These are phyloP conservation scores for Boechera retrofracta DNA, from an alignment of 345 rosid genomes.

Conservation along the genomic window DNA sequence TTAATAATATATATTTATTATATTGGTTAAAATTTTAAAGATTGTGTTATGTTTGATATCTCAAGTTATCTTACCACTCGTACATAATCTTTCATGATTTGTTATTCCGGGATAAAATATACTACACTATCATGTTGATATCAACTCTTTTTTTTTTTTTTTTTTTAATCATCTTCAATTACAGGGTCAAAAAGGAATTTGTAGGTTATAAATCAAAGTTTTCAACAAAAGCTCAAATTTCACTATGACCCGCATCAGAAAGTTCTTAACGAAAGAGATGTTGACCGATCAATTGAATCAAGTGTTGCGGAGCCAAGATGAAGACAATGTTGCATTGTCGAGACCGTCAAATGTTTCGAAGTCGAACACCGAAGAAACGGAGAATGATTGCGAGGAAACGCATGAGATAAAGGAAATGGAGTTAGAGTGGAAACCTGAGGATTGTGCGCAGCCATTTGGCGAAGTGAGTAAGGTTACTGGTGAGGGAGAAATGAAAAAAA, in stretches of 20 bases:
- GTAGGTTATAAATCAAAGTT: not conserved
- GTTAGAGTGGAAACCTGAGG: not conserved
- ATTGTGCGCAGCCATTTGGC: not conserved
- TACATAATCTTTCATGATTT: not conserved
- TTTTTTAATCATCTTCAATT: not conserved
- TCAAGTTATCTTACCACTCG: not conserved
- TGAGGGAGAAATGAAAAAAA: not conserved
- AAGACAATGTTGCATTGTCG: constrained; percentile 44
- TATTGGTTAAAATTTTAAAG: not conserved
- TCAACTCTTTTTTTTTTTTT: not conserved
- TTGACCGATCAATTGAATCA: constrained; percentile 49
- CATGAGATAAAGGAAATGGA: not conserved
- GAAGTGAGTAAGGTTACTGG: not conserved
- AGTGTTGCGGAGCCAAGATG: constrained; percentile 31
- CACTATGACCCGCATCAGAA: not conserved
- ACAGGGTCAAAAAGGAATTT: not conserved
- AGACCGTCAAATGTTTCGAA: constrained; percentile 16
- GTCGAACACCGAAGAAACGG: too few relatives aligned
- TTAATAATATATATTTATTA: not conserved
- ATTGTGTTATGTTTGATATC: not conserved
- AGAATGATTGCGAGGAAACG: not conserved
- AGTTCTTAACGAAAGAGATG: constrained; percentile 30
- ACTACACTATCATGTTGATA: not conserved
- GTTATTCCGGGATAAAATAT: not conserved
- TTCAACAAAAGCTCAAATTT: not conserved